A percentile compares a stretch with the other conserved stretches of the same genome.
Conservation (phyloP, 768 basidiomycete species). For the Mycena floridula region DNA sequence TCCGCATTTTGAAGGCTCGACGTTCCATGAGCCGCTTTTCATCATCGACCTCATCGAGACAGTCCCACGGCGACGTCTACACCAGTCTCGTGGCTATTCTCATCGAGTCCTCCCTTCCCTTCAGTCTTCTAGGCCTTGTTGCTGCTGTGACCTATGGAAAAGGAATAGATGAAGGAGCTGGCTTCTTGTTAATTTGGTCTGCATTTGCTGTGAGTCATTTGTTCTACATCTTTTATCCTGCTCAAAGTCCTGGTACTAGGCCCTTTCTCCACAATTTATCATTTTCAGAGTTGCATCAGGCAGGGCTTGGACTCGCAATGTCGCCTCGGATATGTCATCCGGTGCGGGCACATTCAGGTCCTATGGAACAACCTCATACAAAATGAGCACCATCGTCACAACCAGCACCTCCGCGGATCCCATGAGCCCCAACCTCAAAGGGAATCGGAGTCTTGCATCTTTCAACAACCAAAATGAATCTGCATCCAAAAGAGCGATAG, state of each 20-base stretch:
- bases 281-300: conserved; percentile 4
- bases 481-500: too few relatives aligned
- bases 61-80: neutral
- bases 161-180: neutral
- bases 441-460: too few relatives aligned
- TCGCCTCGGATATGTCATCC: too few relatives aligned
- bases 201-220: neutral
- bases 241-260: neutral
- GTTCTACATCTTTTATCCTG: neutral
- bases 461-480: too few relatives aligned
- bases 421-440: too few relatives aligned
- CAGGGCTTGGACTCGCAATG: conserved; percentile 4
- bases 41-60: too few relatives aligned
- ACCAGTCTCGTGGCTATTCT: neutral
- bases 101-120: neutral
- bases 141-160: neutral
- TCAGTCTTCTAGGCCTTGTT: neutral
- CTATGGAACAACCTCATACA: too few relatives aligned
- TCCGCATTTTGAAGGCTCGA: conserved; percentile 2
- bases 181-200: neutral
- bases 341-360: too few relatives aligned
- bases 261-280: conserved; percentile 4
- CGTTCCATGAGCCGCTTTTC: neutral
- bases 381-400: too few relatives aligned
- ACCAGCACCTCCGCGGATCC: too few relatives aligned